A percentile compares a stretch with the other conserved stretches of the same genome.
Evolutionary conservation across 2,329 filamentous ascomycete species (phyloP).

Genomic region (Neofusicoccum sp.): DNA sequence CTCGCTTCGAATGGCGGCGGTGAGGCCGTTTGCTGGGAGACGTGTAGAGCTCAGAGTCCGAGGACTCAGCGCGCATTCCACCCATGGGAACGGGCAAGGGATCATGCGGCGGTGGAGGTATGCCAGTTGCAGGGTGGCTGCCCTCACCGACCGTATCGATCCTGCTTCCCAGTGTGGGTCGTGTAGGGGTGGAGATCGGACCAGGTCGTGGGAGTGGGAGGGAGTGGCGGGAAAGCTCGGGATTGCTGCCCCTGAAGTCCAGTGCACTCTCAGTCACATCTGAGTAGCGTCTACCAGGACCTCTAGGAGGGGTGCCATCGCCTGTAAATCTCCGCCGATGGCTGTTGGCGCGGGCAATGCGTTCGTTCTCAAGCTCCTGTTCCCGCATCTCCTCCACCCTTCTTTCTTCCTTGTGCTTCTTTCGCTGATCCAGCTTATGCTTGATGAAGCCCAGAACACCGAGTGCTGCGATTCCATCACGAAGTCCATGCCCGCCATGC

Average conservation of each 20-base stretch:
- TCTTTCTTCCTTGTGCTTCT: slow-evolving; percentile 59
- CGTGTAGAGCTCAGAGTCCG: slow-evolving; percentile 39
- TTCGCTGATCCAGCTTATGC: slow-evolving; percentile 50
- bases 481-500: slow-evolving; percentile 36
- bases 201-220: slow-evolving; percentile 21
- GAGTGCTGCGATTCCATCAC: slow-evolving; percentile 49
- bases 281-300: slow-evolving; percentile 30
- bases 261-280: slow-evolving; percentile 44
- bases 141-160: slow-evolving; percentile 21
- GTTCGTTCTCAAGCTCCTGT: slow-evolving; percentile 54
- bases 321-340: slow-evolving; percentile 64
- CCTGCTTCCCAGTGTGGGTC: slow-evolving; percentile 27
- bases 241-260: slow-evolving; percentile 44
- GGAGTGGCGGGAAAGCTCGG: slow-evolving; percentile 41
- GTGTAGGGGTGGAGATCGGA: slow-evolving; percentile 15
- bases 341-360: slow-evolving; percentile 52
- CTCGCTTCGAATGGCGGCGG: slow-evolving; percentile 29
- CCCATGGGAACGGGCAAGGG: slow-evolving; percentile 35
- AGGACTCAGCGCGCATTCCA: slow-evolving; percentile 36
- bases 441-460: slow-evolving; percentile 41
- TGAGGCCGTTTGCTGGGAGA: slow-evolving; percentile 36
- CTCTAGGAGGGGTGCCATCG: slow-evolving; percentile 51
- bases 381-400: slow-evolving; percentile 56
- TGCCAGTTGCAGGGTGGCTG: slow-evolving; percentile 23
- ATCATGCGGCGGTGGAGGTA: slow-evolving; percentile 30